Conservation (phyloP, 1,284 basidiomycete genomes). For the Somion occarium region DNA sequence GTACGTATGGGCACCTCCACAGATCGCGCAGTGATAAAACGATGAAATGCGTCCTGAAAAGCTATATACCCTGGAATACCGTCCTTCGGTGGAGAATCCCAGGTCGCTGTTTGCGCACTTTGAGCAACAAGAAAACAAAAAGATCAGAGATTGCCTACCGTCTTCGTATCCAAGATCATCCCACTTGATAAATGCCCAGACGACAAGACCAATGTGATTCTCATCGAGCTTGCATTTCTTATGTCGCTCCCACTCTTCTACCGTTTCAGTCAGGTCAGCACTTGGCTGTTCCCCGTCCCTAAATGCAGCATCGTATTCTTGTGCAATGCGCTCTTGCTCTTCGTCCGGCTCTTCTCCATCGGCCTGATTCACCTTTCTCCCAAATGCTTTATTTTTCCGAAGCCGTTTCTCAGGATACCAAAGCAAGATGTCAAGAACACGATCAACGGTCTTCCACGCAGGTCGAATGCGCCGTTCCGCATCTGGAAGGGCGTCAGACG, state of each 20-base stretch:
- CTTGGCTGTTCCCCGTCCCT: constrained; percentile 56
- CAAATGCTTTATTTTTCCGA: constrained; percentile 25
- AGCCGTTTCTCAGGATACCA: constrained; percentile 37
- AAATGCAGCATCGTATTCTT: constrained; percentile 38
- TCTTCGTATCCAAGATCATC: constrained; percentile 86
- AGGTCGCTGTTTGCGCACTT: constrained; percentile 55
- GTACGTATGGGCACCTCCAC: constrained; percentile 57
- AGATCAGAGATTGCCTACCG: constrained; percentile 41
- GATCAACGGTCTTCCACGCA: constrained; percentile 76
- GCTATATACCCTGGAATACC: constrained; percentile 55
- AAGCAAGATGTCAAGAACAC: constrained; percentile 72
- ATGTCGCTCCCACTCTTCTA: constrained; percentile 56
- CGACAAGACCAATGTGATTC: constrained; percentile 53
- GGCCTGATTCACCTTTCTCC: constrained; percentile 22
- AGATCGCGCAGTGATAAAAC: constrained; percentile 59
- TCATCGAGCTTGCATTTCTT: constrained; percentile 39
- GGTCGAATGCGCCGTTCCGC: constrained; percentile 70
- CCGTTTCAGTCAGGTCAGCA: constrained; percentile 42
- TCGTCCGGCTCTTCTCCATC: no score
- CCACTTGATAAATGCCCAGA: constrained; percentile 90
- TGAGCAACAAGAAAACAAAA: not conserved
- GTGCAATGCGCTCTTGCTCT: constrained; percentile 17
- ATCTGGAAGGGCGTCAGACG: constrained; percentile 35
- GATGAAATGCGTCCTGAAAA: constrained; percentile 61
- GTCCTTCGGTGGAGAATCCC: constrained; percentile 80